Conservation (phyloP, 148 eudicot genomes). For the Bassia scoparia region DNA sequence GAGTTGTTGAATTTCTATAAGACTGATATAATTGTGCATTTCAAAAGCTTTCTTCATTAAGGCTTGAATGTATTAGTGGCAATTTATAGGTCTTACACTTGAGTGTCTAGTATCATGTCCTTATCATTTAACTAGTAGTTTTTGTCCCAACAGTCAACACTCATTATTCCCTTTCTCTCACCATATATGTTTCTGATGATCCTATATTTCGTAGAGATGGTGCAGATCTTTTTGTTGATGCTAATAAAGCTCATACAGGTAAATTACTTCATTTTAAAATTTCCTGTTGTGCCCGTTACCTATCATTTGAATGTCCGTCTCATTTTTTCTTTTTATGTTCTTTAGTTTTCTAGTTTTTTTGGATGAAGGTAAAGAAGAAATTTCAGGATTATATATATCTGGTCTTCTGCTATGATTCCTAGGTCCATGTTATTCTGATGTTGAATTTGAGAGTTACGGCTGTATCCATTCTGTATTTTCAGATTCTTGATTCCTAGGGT, state of each 20-base stretch:
- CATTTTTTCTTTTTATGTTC: too few species aligned
- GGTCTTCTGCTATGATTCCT: background rate
- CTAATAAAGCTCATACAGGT: slow-evolving; percentile 72
- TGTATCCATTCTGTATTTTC: too few species aligned
- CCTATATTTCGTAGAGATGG: slow-evolving; percentile 60
- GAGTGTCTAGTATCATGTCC: background rate
- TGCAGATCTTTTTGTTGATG: slow-evolving; percentile 70
- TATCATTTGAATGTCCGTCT: background rate
- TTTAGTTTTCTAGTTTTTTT: too few species aligned
- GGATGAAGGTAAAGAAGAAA: background rate
- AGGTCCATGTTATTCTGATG: background rate
- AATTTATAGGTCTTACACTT: background rate
- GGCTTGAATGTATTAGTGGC: too few species aligned
- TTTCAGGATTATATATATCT: background rate
- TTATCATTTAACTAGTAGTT: background rate
- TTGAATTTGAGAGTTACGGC: background rate
- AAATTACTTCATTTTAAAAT: background rate
- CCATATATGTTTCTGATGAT: slow-evolving; percentile 57
- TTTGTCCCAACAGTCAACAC: background rate
- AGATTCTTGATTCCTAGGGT: background rate
- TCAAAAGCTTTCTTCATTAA: background rate
- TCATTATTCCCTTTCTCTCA: background rate
- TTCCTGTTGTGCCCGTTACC: background rate
- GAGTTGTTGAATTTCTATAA: background rate
- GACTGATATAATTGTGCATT: background rate